Base-by-base conservation (phyloP, 441 rosid genomes). In the Daphne laureola region DNA sequence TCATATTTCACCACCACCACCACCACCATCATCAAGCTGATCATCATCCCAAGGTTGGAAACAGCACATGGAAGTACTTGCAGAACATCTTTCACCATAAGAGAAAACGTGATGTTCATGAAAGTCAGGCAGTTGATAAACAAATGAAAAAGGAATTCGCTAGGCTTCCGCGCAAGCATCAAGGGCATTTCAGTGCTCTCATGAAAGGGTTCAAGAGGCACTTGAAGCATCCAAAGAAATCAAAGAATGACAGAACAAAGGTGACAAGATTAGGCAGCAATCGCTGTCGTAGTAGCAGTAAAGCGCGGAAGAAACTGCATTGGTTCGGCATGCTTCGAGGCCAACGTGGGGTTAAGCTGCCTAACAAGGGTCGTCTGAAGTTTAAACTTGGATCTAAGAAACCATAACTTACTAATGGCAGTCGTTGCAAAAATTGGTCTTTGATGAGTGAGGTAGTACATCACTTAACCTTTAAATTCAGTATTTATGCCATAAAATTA, bases 1-100 rank as follows among this genome's bases (percentile, higher is more conserved):
- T 77, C 47, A 74, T 79, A 35, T 69, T 82, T 51, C 87, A 73
- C 45, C 82, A 73, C 43, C 87, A 81, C 12, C 80, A 78, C 62
- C 80, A 68, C 42, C 70, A 76, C 36, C 62, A 58, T 18, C 52
- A 58, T 14, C 21, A 64, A 31, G 17, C 27, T 2, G 51, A 46
- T 26, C 21, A 46, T 26, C 21, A 0, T 12, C 21, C 23, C 12
- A 17, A 23, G 31, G 53, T 8, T 17, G 15, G 14, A 11, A 46
- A 18, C 14, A 54, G 40, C 12, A 54, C 35, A 38, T 77, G 81
- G 86, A 73, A 63, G 53, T 38, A 61, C 17, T 43, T 79, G 17
- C 67, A 59, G 43, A 55, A 50, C n/a, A 61, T 49, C 54, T 46
- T 75, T 48, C 68, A 64, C 16, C 61, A 49, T 21, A 64, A 65